phyloP scores from a whole-genome alignment of 805 yeast genomes.

The Saturnispora sanitii region DNA sequence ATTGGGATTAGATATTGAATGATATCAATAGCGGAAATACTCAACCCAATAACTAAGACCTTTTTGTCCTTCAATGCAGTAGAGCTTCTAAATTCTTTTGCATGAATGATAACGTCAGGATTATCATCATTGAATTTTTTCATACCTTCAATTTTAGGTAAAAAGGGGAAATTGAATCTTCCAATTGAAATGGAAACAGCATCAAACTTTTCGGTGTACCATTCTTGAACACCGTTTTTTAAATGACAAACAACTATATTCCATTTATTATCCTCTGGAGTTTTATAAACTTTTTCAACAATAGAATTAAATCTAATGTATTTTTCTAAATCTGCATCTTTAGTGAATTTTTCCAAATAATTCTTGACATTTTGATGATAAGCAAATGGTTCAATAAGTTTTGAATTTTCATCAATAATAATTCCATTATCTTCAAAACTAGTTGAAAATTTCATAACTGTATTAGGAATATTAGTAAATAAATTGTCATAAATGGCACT shows the following conservation, averaged over 20 bases:
- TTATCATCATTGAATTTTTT: conserved; percentile 23
- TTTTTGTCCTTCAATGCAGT: conserved; percentile 23
- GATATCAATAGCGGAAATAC: conserved; percentile 60
- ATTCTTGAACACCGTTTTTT: conserved; percentile 19
- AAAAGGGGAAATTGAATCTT: conserved; percentile 31
- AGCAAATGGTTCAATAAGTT: conserved; percentile 15
- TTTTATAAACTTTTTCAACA: conserved; percentile 23
- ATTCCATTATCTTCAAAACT: conserved; percentile 18
- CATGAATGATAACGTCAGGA: conserved; percentile 24
- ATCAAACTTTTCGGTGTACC: conserved; percentile 35
- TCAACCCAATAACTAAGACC: conserved; percentile 28
- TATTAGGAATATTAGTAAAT: conserved; percentile 34
- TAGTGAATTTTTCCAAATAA: conserved; percentile 18
- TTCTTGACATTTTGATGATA: conserved; percentile 16
- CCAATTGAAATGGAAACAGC: conserved; percentile 34
- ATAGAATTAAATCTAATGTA: conserved; percentile 28
- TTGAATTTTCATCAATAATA: conserved; percentile 5
- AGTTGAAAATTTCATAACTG: conserved; percentile 32
- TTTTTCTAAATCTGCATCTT: conserved; percentile 21
- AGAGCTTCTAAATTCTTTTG: conserved; percentile 24
- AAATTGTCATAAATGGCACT: conserved; percentile 25
- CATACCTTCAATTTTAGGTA: conserved; percentile 29
- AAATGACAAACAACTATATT: conserved; percentile 18
- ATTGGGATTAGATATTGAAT: conserved; percentile 31
- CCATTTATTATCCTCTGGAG: conserved; percentile 26